Evolutionary conservation across 768 basidiomycete species (phyloP).

Genomic region (Auricularia heimuer): DNA sequence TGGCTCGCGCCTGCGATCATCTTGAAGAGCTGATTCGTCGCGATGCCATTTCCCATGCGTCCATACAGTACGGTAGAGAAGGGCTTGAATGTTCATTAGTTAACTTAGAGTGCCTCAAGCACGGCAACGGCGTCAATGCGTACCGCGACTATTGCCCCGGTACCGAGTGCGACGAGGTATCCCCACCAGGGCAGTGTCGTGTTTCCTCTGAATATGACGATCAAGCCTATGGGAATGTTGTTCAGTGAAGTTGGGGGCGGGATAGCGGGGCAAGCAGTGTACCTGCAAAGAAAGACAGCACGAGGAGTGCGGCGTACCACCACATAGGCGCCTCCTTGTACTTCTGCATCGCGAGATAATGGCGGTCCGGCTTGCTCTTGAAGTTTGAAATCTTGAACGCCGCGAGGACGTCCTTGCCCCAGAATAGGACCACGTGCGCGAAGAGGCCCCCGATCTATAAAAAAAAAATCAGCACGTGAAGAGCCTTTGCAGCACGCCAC

Average conservation of each 20-base stretch:
- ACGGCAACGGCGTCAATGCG: not conserved
- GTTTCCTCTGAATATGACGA: slow-evolving; percentile 47
- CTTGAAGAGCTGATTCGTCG: slow-evolving; percentile 40
- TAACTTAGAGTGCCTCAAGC: not conserved
- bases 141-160: slow-evolving; percentile 28
- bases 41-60: slow-evolving; percentile 52
- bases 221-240: slow-evolving; percentile 30
- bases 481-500: slow-evolving; percentile 31
- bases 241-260: not conserved
- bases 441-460: slow-evolving; percentile 49
- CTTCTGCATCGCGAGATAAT: slow-evolving; percentile 38
- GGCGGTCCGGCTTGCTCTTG: not conserved
- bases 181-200: slow-evolving; percentile 57
- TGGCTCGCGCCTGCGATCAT: slow-evolving; percentile 11
- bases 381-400: slow-evolving; percentile 30
- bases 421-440: slow-evolving; percentile 47
- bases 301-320: slow-evolving; percentile 45
- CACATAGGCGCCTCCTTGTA: slow-evolving; percentile 53
- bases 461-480: slow-evolving; percentile 15
- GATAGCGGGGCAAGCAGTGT: slow-evolving; percentile 7
- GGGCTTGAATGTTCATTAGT: slow-evolving; percentile 26
- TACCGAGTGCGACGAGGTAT: slow-evolving; percentile 44
- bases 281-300: slow-evolving; percentile 48
- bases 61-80: slow-evolving; percentile 48
- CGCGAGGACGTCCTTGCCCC: slow-evolving; percentile 39